These are phyloP conservation scores for Bonnemaisonia californica DNA, from an alignment of 31 red algal species.

Conservation along the genomic window DNA sequence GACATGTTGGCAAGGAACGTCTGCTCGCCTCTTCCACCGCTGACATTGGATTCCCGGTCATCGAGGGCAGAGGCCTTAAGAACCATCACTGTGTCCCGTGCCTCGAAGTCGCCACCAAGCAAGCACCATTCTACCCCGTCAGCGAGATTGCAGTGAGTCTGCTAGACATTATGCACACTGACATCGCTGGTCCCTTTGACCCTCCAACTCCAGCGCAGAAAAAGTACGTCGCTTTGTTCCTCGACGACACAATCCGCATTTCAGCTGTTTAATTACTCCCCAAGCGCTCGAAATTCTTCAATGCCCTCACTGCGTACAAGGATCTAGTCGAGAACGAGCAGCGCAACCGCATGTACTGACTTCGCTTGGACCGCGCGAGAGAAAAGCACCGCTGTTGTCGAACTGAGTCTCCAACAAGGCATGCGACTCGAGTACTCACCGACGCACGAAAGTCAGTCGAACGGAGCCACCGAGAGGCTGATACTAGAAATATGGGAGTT, in stretches of 20 bases:
- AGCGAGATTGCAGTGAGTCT: too few species aligned
- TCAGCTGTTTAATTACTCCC: conserved; percentile 12
- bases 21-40: background rate
- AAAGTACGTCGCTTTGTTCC: conserved; percentile 19
- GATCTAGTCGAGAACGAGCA: conserved; percentile 17
- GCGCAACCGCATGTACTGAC: background rate
- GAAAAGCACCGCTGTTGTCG: conserved; percentile 14
- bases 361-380: conserved; percentile 12
- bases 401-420: conserved; percentile 4
- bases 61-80: background rate
- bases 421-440: conserved; percentile 32
- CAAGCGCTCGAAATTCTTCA: conserved; percentile 17
- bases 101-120: too few species aligned
- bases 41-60: background rate
- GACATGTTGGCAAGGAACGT: background rate
- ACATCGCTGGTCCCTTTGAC: conserved; percentile 7
- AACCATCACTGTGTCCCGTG: too few species aligned
- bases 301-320: conserved; percentile 9
- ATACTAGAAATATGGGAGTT: conserved; percentile 41
- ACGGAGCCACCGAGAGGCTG: conserved; percentile 39
- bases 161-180: conserved; percentile 18
- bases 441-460: conserved; percentile 12
- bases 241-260: conserved; percentile 19
- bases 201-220: conserved; percentile 1
- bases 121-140: too few species aligned